These are phyloP conservation scores for Nicotiana benthamiana DNA, from an alignment of 257 asterid species.

Conservation along the genomic window DNA sequence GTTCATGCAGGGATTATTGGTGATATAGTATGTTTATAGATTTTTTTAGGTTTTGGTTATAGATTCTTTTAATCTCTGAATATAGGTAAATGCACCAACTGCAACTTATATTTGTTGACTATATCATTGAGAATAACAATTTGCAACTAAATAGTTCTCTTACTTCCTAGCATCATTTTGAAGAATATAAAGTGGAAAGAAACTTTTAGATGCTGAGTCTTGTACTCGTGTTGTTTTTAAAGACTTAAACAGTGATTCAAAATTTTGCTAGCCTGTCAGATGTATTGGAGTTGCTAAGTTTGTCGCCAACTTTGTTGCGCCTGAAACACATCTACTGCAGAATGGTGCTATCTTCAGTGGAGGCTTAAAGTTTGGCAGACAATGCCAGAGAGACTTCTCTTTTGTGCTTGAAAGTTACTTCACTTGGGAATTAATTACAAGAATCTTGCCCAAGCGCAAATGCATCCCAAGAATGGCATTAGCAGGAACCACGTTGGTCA, in stretches of 20 bases:
- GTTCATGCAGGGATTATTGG: slow-evolving; percentile 95
- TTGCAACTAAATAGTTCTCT: not conserved
- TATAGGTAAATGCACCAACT: not conserved
- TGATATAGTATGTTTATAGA: slow-evolving; percentile 19
- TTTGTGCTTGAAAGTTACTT: not conserved
- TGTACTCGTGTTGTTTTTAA: not conserved
- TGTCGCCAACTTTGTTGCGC: not conserved
- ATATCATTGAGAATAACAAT: not conserved
- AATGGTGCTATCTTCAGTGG: not conserved
- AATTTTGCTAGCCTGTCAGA: not conserved
- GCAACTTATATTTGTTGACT: not conserved
- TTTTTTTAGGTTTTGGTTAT: not conserved
- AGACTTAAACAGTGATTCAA: not conserved
- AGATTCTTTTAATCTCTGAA: not conserved
- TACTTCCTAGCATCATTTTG: not conserved
- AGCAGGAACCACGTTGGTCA: not conserved
- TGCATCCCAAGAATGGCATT: not conserved
- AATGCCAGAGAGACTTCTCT: not conserved
- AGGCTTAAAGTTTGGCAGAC: not conserved
- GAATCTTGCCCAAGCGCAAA: not conserved
- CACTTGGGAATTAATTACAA: not conserved
- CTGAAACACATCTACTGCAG: not conserved
- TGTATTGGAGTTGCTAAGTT: not conserved
- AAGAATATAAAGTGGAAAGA: not conserved
- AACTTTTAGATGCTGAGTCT: not conserved